Evolutionary conservation across 2,329 filamentous ascomycete genomes (phyloP).

Genomic region (Fusarium mundagurra): DNA sequence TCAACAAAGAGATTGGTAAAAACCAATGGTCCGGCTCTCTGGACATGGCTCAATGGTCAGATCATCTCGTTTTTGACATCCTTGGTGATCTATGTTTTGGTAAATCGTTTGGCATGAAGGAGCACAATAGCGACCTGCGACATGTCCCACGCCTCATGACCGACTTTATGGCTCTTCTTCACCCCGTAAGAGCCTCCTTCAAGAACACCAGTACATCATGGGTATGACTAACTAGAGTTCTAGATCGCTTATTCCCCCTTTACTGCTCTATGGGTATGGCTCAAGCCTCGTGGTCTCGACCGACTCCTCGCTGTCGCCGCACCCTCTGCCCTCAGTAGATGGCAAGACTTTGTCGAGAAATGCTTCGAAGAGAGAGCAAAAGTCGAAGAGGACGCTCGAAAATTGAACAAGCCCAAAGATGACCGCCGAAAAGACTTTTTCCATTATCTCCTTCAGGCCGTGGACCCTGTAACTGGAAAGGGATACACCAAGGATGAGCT

Average conservation of each 20-base stretch:
- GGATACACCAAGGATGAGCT: slow-evolving; percentile 36
- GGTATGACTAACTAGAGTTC: neutral
- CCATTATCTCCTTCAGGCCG: slow-evolving; percentile 29
- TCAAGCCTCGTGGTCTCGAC: slow-evolving; percentile 37
- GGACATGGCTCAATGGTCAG: slow-evolving; percentile 30
- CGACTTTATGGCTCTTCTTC: slow-evolving; percentile 10
- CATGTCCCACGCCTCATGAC: slow-evolving; percentile 23
- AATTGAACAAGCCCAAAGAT: neutral
- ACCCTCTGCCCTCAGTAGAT: slow-evolving; percentile 27
- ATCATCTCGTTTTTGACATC: slow-evolving; percentile 36
- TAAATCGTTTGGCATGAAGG: neutral
- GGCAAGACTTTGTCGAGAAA: slow-evolving; percentile 28
- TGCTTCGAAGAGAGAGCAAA: slow-evolving; percentile 29
- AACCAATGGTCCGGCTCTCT: slow-evolving; percentile 13
- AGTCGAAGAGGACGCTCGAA: slow-evolving; percentile 2
- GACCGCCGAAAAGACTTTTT: slow-evolving; percentile 38
- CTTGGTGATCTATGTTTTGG: slow-evolving; percentile 34
- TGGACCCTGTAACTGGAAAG: slow-evolving; percentile 39
- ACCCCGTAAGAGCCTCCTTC: slow-evolving; percentile 11
- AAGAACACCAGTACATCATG: neutral
- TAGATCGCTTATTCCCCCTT: slow-evolving; percentile 37
- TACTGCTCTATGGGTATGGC: slow-evolving; percentile 34
- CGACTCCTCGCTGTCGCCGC: slow-evolving; percentile 24
- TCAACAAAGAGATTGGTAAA: slow-evolving; percentile 6
- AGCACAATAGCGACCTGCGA: slow-evolving; percentile 4